Evolutionary conservation across 2,329 filamentous ascomycete genomes (phyloP), one percentile per base, ranked within the genome.

Genomic region (Aspergillus carbonarius): DNA sequence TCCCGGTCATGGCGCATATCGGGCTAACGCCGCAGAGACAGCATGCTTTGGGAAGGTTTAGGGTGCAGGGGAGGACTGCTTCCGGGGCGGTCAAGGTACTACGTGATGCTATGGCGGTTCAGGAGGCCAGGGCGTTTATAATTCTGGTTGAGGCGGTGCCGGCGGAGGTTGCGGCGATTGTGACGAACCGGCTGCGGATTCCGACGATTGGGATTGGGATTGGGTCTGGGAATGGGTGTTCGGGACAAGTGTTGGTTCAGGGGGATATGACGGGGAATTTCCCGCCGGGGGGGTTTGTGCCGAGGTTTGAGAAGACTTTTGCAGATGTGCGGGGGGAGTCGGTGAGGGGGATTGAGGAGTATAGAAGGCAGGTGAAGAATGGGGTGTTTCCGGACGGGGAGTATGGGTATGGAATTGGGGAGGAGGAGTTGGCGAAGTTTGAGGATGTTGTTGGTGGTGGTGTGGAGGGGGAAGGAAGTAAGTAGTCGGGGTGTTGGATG

Each of bases 141-240:
- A 83, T 92, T 15, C 92, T 99, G 0, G 72, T 99, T 0, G 95
- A 99, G 78, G 95, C 95, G 3, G 90, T 99, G 6, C 95, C 95
- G 0, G 85, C 89, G 4, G 90, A 93, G 71, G 86, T 99, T 25
- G 93, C 92, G 1, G 79, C 82, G 3, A 78, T 96, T 48, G 86
- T 98, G 47, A 98, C 95, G 0, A 78, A 88, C 67, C 89, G 89
- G 72, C 81, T 99, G 27, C 83, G 81, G 49, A 86, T 99, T 23
- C 95, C 95, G 0, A 98, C 95, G 1, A 98, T 99, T 63, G 93
- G 95, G 1, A 98, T 99, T 63, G 93, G 95, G 34, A 99, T 99
- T 64, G 95, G 95, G 6, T 95, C 95, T 10, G 95, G 95, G 2
- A 93, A 89, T 67, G 92, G 89, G 15, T 96, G 92, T 72, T 93